A percentile compares a stretch with the other conserved stretches of the same genome.
phyloP scores from a whole-genome alignment of 148 eudicot species.

The Arbutus unedo region DNA sequence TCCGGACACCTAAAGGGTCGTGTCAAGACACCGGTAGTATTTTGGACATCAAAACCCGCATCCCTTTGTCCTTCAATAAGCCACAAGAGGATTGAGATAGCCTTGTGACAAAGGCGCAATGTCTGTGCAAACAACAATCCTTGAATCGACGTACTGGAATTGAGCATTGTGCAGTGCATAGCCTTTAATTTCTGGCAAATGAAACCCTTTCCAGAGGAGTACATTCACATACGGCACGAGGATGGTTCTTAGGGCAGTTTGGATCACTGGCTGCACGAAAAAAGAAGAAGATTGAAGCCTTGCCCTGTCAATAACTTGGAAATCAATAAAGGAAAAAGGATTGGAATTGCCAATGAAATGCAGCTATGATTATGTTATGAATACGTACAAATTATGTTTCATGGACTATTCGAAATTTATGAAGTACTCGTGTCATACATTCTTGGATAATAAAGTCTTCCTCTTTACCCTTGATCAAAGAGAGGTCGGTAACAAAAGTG shows the following conservation, averaged over 20 bases:
- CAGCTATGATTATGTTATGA: background rate
- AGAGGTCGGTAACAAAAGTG: too few species aligned
- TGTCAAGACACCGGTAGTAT: too few species aligned
- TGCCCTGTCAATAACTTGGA: too few species aligned
- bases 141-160: constrained; percentile 40
- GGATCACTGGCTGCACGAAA: constrained; percentile 60
- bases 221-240: constrained; percentile 60
- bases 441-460: background rate
- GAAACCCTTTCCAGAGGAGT: constrained; percentile 49
- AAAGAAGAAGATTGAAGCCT: background rate
- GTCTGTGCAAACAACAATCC: constrained; percentile 56
- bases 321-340: background rate
- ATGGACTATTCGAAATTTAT: background rate
- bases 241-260: constrained; percentile 43
- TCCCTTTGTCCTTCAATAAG: background rate
- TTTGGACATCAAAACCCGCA: too few species aligned
- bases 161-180: constrained; percentile 56
- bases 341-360: background rate
- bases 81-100: background rate
- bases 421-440: too few species aligned
- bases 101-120: constrained; percentile 20
- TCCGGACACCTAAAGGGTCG: too few species aligned
- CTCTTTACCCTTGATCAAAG: too few species aligned
- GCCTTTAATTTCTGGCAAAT: constrained; percentile 66
- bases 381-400: background rate